Base-by-base conservation (phyloP, 1,139 yeast genomes). In the Saccharomyces hybrid region DNA sequence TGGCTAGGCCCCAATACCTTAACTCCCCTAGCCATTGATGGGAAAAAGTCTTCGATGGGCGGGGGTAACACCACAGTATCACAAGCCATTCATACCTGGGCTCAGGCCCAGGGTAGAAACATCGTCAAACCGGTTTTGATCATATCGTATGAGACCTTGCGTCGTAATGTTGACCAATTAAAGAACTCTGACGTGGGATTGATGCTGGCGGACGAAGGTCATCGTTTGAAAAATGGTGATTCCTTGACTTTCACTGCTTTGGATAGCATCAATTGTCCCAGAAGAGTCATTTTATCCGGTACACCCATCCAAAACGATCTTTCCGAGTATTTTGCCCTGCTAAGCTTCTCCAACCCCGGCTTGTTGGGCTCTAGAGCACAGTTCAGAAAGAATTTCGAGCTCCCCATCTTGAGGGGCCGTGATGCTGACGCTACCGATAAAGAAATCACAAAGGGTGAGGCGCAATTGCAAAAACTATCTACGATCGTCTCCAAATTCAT, bases 261-360 rank as follows among this genome's bases (percentile, higher is more conserved):
- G 52, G 86, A 89, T 67, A 82, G 93, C 11, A 77, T 93, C 53
- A 82, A 85, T 53, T 93, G 96, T 68, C 84, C 85, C 52, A 76
- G 99, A 65, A 79, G 99, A 60, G 97, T 93, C 9, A 93, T 93
- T 60, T 74, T 93, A 38, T 89, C 97, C 0, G 99, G 99, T 50
- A 93, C 99, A 0, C 99, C 99, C 0, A 93, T 93, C 60, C 99
- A 93, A 69, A 93, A 93, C 67, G 99, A 95, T 74, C 76, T 93
- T 48, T 86, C 97, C 0, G 99, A 93, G 71, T 93, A 93, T 71
- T 95, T 91, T 68, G 89, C 99, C 0, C 75, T 93, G 54, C 75
- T 95, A 56, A 88, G 86, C 63, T 93, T 93, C 75, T 96, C 98
- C 7, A 93, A 93, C 66, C 99, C 99, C 0, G 97, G 97, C 0